Evolutionary conservation across 257 asterid species (phyloP).

Genomic region (Parsonsia alboflavescens): DNA sequence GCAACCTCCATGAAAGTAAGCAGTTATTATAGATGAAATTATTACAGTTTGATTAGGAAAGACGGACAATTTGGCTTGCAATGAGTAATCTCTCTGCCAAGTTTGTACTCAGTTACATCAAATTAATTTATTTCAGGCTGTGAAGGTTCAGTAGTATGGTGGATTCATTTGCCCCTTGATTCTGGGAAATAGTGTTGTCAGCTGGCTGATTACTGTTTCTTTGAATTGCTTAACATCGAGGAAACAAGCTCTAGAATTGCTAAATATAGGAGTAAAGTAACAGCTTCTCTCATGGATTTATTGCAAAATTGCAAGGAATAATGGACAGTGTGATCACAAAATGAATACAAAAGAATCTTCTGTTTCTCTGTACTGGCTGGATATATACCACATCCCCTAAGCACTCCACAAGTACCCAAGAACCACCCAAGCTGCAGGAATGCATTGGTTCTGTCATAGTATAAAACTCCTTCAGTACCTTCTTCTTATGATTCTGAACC

Average conservation of each 20-base stretch:
- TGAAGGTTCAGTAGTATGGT: background rate
- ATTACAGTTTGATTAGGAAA: background rate
- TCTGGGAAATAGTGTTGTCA: background rate
- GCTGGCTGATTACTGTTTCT: background rate
- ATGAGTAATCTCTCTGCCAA: background rate
- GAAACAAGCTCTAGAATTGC: no score
- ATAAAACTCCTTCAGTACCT: background rate
- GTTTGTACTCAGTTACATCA: background rate
- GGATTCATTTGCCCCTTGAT: background rate
- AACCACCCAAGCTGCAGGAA: constrained; percentile 1
- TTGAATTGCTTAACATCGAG: background rate
- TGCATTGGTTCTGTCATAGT: background rate
- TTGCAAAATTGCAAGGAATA: constrained; percentile 34
- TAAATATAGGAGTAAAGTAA: background rate
- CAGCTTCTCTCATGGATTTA: constrained; percentile 18
- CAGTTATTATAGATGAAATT: background rate
- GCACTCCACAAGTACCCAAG: background rate
- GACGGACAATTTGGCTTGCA: background rate
- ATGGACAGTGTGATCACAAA: constrained; percentile 28
- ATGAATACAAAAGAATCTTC: constrained; percentile 56
- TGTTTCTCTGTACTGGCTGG: constrained; percentile 21
- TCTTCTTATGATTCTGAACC: constrained; percentile 43
- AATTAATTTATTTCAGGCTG: background rate
- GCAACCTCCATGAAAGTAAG: background rate
- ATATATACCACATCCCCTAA: constrained; percentile 12